Evolutionary conservation across 2,329 filamentous ascomycete genomes (phyloP), one percentile per base, ranked within the genome.

Genomic region (Colletotrichum sp.): DNA sequence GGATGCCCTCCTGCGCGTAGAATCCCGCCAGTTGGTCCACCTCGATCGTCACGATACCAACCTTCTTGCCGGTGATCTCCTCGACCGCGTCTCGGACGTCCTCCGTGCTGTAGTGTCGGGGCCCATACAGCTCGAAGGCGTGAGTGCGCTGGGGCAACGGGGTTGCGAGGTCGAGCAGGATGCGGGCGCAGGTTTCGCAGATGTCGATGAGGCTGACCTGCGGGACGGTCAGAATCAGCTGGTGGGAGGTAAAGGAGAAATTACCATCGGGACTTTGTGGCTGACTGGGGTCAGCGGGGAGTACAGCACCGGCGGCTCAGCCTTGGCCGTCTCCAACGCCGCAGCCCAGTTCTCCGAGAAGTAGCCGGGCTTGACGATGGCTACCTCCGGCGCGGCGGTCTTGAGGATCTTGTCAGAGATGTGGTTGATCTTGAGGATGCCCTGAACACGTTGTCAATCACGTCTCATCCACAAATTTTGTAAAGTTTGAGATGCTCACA

Each of bases 151-250:
- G 12, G 12, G 61, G 62, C 15, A 70, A 69, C 13, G 71, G 69
- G 2, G 32, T 28, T 1, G 73, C 38, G 5, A 77, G 52, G 2
- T 77, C 75, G 4, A 83, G 77, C 0, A 83, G 78, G 2, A 76
- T 69, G 32, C 74, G 66, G 10, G 81, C 82, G 38, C 79, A 81
- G 30, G 56, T 62, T 26, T 76, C 76, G 52, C 78, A 78, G 13
- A 84, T 73, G n/a, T 84, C 82, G n/a, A 74, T 71, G 21, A 83
- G 70, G 64, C 80, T 80, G 3, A 83, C 78, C 83, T 84, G 15
- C 0, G 18, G 5, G 18, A 12, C 13, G 3, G 9, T 64, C 24
- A 34, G 6, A 8, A 28, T 18, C n/a, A 36, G 24, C 28, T 18
- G 10, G 18, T 28, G 64, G 6, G 65, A 12, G 21, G 43, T 4